A percentile compares a stretch with the other conserved stretches of the same genome.
phyloP scores from a whole-genome alignment of 495 filamentous ascomycete species.

The Trichoderma virens region DNA sequence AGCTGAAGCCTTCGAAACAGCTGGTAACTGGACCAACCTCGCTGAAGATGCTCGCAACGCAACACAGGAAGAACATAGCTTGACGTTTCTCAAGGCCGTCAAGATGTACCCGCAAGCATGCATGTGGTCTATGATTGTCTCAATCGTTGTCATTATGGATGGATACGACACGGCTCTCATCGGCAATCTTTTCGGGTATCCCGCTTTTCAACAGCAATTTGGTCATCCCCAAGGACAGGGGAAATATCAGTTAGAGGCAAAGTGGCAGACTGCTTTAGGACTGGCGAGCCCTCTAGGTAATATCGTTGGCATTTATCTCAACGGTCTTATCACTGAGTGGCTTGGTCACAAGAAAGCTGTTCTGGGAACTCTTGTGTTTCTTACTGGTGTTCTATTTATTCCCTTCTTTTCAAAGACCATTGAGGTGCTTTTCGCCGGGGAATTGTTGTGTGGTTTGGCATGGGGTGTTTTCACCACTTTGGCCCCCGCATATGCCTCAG shows the following conservation, averaged over 20 bases:
- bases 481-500: constrained; percentile 37
- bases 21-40: background rate
- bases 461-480: constrained; percentile 48
- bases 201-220: constrained; percentile 25
- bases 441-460: constrained; percentile 40
- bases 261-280: constrained; percentile 32
- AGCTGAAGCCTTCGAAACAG: background rate
- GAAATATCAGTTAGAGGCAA: constrained; percentile 26
- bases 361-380: constrained; percentile 33
- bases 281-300: constrained; percentile 49
- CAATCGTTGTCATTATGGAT: constrained; percentile 14
- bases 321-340: constrained; percentile 38
- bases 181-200: constrained; percentile 21
- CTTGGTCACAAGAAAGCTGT: constrained; percentile 39
- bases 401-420: constrained; percentile 38
- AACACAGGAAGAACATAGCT: constrained; percentile 31
- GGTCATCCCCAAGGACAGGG: constrained; percentile 16
- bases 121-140: constrained; percentile 41
- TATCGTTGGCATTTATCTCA: constrained; percentile 35
- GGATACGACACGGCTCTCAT: constrained; percentile 24
- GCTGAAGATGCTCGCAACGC: constrained; percentile 28
- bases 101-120: constrained; percentile 35
- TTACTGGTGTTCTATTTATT: constrained; percentile 41
- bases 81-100: constrained; percentile 36
- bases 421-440: constrained; percentile 34